Evolutionary conservation across 2,329 filamentous ascomycete species (phyloP).

Genomic region (Coniella vitis): DNA sequence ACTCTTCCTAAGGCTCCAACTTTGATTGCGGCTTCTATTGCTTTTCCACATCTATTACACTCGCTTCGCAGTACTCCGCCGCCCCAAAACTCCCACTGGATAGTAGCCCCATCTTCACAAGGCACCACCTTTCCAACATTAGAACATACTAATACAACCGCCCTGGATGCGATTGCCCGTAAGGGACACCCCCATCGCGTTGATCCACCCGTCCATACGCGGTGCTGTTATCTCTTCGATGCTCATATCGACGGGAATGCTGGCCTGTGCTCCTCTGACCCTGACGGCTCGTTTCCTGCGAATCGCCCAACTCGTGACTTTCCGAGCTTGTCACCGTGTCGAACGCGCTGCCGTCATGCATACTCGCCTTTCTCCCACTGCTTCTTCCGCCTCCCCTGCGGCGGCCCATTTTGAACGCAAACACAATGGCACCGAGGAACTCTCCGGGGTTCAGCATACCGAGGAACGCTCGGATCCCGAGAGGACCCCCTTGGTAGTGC

Average conservation of each 20-base stretch:
- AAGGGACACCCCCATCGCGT: not conserved
- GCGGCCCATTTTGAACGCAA: conserved; percentile 7
- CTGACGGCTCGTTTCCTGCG: not conserved
- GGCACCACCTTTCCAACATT: too few relatives aligned
- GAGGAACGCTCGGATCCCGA: conserved; percentile 17
- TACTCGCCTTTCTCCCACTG: not conserved
- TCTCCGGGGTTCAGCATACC: conserved; percentile 15
- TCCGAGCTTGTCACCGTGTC: not conserved
- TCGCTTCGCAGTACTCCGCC: too few relatives aligned
- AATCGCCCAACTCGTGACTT: not conserved
- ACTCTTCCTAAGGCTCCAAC: too few relatives aligned
- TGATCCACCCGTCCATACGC: not conserved
- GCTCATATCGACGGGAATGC: not conserved
- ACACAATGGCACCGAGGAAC: conserved; percentile 2
- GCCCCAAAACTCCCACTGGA: too few relatives aligned
- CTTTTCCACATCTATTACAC: too few relatives aligned
- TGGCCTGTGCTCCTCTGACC: conserved; percentile 1
- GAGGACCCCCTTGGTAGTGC: conserved; percentile 20
- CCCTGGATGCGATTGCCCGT: not conserved
- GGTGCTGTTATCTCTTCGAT: not conserved
- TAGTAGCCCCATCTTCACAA: too few relatives aligned
- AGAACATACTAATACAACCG: too few relatives aligned
- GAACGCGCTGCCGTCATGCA: not conserved
- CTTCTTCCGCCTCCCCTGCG: not conserved
- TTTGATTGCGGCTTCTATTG: too few relatives aligned